Evolutionary conservation across 192 early-diverging fungal species (phyloP), one percentile per base, ranked within the genome.

Genomic region (Diversispora eburnea): DNA sequence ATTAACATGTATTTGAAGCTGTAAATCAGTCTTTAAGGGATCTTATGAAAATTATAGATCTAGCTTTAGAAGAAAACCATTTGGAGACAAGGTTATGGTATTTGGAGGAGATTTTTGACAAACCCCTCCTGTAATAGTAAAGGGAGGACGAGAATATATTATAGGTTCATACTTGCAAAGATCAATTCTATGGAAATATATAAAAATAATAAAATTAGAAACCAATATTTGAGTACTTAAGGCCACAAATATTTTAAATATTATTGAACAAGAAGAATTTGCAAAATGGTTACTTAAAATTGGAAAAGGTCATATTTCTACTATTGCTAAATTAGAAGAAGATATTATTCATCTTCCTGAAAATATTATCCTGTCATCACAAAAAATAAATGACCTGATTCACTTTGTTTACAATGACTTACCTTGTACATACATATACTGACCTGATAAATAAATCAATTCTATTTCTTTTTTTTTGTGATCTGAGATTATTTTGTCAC

Each of bases 171-270:
- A 69, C 17, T 67, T 78, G 2, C 71, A 75, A 2, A 13, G 70
- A 22, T 76, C 75, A 17, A 8, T 47, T 20, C 3, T 78, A 12
- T 82, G 76, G 75, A 15, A 33, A 4, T 10, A 63, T 65, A 68
- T 79, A 3, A 52, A 66, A 33, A 72, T 63, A 43, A 55, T 77
- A 4, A 51, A 5, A 12, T 74, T 72, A 10, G 64, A 46, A 12
- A 48, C 33, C 15, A 82, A 82, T 39, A 79, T 77, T 71, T 54
- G 75, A 45, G 43, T 79, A 1, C 17, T 19, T 20, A 33, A 55
- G 8, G 61, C 59, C 22, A 10, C 8, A 19, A 55, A 47, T 17
- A 0, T 12, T 33, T 8, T 9, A 3, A 3, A 47, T 58, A 12
- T 63, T 39, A 45, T 67, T 1, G 19, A 74, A 20, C 55, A 74